Conservation (phyloP, 2,329 filamentous ascomycete genomes). For the Leptodontidium sp. region DNA sequence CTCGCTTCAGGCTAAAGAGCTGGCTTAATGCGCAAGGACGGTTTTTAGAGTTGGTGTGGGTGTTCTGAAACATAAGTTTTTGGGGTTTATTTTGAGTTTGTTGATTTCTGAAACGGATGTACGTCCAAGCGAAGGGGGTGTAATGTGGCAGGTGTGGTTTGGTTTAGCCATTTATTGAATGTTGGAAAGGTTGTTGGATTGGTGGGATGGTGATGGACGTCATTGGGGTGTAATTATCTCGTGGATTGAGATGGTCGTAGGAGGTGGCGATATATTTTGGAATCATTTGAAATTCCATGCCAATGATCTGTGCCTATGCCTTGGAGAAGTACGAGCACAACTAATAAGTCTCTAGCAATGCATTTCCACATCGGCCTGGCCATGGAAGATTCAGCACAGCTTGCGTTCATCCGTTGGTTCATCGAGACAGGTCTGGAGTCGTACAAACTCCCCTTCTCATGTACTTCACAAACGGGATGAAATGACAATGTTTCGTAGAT, state of each 20-base stretch:
- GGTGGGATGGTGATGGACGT: background rate
- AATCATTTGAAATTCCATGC: background rate
- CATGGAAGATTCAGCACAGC: background rate
- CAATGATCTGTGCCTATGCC: too few species aligned
- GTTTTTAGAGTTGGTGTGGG: background rate
- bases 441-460: background rate
- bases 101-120: background rate
- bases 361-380: too few species aligned
- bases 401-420: background rate
- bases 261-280: background rate
- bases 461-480: background rate
- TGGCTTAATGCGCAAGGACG: background rate
- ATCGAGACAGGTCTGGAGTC: background rate
- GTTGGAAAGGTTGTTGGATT: background rate
- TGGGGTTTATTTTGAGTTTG: background rate
- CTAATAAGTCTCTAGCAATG: too few species aligned
- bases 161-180: background rate
- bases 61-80: constrained; percentile 2
- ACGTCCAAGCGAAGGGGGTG: background rate
- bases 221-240: background rate
- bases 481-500: too few species aligned
- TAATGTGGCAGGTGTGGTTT: too few species aligned
- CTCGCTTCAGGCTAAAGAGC: constrained; percentile 13
- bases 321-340: too few species aligned
- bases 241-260: background rate